Conservation (phyloP, 352 stramenopile genomes). For the Halophytophthora batemanensis region DNA sequence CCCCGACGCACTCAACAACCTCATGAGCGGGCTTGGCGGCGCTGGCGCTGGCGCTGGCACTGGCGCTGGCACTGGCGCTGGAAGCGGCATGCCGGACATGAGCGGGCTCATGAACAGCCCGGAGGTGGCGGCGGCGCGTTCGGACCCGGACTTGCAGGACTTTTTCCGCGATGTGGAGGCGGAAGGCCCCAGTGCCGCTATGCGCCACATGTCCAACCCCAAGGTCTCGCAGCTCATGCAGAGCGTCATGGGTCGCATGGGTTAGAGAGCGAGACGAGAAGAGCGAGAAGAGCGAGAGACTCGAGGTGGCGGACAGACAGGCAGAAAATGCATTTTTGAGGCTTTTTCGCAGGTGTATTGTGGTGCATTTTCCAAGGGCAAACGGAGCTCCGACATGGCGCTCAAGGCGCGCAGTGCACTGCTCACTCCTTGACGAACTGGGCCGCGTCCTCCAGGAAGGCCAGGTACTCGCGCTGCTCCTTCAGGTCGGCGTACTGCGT, state of each 20-base stretch:
- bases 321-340: no score
- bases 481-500: conserved; percentile 81
- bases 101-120: conserved; percentile 71
- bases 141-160: conserved; percentile 69
- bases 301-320: neutral
- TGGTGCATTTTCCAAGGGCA: conserved; percentile 5
- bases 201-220: conserved; percentile 87
- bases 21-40: conserved; percentile 69
- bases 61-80: conserved; percentile 13
- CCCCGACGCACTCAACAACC: conserved; percentile 68
- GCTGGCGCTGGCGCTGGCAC: conserved; percentile 26
- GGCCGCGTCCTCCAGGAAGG: conserved; percentile 67
- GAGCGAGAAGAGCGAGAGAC: conserved; percentile 1
- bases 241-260: conserved; percentile 65
- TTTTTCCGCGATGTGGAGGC: conserved; percentile 82
- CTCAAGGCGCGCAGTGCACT: neutral
- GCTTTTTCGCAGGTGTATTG: no score
- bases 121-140: conserved; percentile 62
- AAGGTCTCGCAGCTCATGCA: conserved; percentile 83
- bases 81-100: conserved; percentile 66
- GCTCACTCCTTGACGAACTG: conserved; percentile 73
- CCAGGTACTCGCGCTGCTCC: conserved; percentile 83
- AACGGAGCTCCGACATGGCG: conserved; percentile 7
- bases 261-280: conserved; percentile 30
- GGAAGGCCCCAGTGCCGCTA: conserved; percentile 71